These are phyloP conservation scores for Apium graveolens DNA, from an alignment of 129 eudicot genomes.

Conservation along the genomic window DNA sequence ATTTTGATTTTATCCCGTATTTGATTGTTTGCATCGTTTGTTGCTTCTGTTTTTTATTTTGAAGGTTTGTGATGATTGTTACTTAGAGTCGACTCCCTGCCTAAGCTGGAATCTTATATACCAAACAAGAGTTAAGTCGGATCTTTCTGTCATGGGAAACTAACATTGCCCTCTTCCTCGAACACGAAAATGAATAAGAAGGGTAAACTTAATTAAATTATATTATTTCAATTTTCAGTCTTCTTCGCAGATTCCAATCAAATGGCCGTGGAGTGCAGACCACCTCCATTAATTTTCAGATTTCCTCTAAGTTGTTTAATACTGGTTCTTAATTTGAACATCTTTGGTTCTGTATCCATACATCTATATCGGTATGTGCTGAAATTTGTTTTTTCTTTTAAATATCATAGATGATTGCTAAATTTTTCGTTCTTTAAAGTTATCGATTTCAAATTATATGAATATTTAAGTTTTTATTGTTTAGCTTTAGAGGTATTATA, in stretches of 20 bases:
- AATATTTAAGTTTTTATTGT: too few species aligned
- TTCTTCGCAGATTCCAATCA: conserved; percentile 57
- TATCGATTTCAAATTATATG: too few species aligned
- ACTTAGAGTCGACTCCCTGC: conserved; percentile 89
- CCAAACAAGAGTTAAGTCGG: conserved; percentile 88
- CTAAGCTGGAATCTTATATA: conserved; percentile 93
- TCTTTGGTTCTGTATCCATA: too few species aligned
- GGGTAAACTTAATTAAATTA: neutral
- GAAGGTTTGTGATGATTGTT: conserved; percentile 96
- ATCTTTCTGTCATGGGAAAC: conserved; percentile 94
- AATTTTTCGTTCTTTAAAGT: too few species aligned
- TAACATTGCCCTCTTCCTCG: conserved; percentile 93
- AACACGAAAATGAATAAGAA: neutral
- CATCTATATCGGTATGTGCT: too few species aligned
- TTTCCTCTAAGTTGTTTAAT: neutral
- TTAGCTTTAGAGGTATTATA: too few species aligned
- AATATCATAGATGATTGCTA: too few species aligned
- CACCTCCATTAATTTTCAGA: neutral
- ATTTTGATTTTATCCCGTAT: neutral
- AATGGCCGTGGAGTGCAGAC: conserved; percentile 38
- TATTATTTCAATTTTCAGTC: neutral
- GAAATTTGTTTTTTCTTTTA: too few species aligned
- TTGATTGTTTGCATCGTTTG: neutral
- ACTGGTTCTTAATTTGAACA: neutral
- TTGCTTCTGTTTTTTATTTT: conserved; percentile 11